Evolutionary conservation across 2,329 filamentous ascomycete species (phyloP).

Genomic region (Clarireedia monteithiana): DNA sequence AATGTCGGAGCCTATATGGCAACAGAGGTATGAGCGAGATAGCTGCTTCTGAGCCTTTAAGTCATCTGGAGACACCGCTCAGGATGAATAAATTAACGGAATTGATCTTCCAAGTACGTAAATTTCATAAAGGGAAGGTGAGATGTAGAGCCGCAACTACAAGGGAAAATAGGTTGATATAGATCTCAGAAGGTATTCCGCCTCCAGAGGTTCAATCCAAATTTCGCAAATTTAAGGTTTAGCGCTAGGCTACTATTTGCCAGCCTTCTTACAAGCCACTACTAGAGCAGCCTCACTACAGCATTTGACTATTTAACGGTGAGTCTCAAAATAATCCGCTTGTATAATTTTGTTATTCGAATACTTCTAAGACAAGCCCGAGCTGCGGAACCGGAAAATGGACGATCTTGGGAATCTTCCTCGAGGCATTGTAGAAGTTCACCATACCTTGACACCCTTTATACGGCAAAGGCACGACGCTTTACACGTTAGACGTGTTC

Average conservation of each 20-base stretch:
- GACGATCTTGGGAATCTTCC: constrained; percentile 20
- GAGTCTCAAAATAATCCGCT: no score
- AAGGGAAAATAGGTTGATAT: not conserved
- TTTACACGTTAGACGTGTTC: constrained; percentile 45
- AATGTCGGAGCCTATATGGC: constrained; percentile 17
- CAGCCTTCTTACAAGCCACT: not conserved
- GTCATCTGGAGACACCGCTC: constrained; percentile 6
- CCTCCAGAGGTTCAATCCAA: constrained; percentile 2
- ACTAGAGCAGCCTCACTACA: no score
- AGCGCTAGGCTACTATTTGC: constrained; percentile 5
- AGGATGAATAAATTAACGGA: constrained; percentile 4
- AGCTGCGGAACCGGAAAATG: constrained; percentile 12
- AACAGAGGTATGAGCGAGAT: not conserved
- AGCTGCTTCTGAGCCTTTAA: not conserved
- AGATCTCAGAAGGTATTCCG: not conserved
- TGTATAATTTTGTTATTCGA: no score
- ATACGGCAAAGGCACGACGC: constrained; percentile 51
- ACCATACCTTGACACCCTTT: constrained; percentile 41
- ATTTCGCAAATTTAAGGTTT: constrained; percentile 11
- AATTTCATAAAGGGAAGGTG: not conserved
- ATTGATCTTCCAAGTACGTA: not conserved
- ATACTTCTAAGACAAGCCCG: not conserved
- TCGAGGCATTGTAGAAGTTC: constrained; percentile 33
- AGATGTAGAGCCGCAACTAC: not conserved
- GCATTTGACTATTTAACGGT: no score